A percentile compares a stretch with the other conserved stretches of the same genome.
These are phyloP conservation scores for Trichoderma endophyticum DNA, from an alignment of 2,329 filamentous ascomycete species.

Conservation along the genomic window DNA sequence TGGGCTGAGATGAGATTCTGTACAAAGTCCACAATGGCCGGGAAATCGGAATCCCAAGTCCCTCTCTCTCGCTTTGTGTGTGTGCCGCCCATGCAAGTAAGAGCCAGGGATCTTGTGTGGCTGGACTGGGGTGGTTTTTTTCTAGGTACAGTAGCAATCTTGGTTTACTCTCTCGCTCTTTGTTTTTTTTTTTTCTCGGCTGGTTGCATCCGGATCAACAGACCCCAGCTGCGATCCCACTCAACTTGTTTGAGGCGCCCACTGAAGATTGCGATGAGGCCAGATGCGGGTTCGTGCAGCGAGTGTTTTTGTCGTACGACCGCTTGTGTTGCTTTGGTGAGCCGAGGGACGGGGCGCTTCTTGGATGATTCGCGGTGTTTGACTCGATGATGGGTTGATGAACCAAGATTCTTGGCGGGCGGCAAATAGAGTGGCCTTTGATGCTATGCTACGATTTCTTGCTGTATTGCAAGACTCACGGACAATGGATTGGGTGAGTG, in stretches of 20 bases:
- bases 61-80: background rate
- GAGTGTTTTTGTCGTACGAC: background rate
- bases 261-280: slow-evolving; percentile 2
- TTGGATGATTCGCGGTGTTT: background rate
- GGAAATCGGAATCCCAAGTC: background rate
- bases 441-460: background rate
- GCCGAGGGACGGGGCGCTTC: background rate
- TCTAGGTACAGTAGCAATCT: background rate
- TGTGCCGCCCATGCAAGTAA: background rate
- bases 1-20: slow-evolving; percentile 1
- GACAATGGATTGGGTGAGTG: background rate
- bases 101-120: background rate
- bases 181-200: background rate
- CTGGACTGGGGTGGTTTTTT: background rate
- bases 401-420: slow-evolving; percentile 5
- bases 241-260: background rate
- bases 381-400: background rate
- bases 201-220: slow-evolving; percentile 13
- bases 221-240: background rate
- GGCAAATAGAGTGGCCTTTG: background rate
- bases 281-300: background rate
- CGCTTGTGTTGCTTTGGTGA: background rate
- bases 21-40: background rate
- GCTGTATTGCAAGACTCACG: background rate
- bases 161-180: background rate